A percentile compares a stretch with the other conserved stretches of the same genome.
phyloP scores from a whole-genome alignment of 805 yeast species.

The Lipomyces orientalis region DNA sequence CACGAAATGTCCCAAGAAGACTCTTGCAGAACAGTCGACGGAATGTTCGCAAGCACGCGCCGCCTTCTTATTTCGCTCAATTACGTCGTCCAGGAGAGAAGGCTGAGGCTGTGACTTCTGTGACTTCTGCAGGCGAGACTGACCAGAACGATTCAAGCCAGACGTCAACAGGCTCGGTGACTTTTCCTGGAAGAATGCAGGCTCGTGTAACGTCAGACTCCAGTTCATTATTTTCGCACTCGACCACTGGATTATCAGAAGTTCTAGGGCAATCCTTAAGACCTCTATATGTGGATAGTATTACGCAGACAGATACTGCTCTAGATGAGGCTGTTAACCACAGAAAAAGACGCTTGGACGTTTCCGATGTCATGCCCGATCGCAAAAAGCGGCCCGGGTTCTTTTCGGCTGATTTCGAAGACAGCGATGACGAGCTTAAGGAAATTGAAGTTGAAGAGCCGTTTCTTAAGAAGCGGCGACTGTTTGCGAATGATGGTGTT shows the following conservation, averaged over 20 bases:
- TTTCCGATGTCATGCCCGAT: conserved; percentile 40
- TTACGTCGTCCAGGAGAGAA: neutral
- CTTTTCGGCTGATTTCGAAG: conserved; percentile 46
- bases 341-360: conserved; percentile 35
- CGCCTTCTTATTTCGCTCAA: conserved; percentile 13
- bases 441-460: conserved; percentile 40
- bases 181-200: neutral
- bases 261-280: neutral
- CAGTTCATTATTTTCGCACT: neutral
- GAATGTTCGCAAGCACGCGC: conserved; percentile 9
- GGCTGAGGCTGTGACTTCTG: neutral
- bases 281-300: conserved; percentile 25
- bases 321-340: neutral
- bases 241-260: neutral
- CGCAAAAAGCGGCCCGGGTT: conserved; percentile 45
- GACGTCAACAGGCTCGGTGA: conserved; percentile 1
- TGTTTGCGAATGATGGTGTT: conserved; percentile 21
- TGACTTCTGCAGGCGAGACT: neutral
- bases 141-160: neutral
- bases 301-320: conserved; percentile 28
- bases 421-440: conserved; percentile 40
- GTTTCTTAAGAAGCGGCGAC: conserved; percentile 20
- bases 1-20: conserved; percentile 1
- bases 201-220: neutral
- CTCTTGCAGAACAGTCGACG: conserved; percentile 1